Conservation (phyloP, 768 basidiomycete species). For the Chlorophyllum brunneum region DNA sequence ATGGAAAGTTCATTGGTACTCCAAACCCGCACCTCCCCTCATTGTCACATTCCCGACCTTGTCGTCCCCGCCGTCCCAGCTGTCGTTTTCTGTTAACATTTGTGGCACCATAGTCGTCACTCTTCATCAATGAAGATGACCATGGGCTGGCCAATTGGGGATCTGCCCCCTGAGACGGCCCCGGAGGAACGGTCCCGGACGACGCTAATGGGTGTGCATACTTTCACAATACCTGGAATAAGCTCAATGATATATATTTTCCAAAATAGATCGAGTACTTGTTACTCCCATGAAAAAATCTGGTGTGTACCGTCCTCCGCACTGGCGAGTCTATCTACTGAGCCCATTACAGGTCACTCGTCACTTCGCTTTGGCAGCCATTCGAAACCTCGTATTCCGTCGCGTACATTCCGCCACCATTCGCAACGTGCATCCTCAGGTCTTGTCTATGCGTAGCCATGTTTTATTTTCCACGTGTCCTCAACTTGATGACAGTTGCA, state of each 20-base stretch:
- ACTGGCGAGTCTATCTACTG: not conserved
- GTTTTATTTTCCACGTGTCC: not conserved
- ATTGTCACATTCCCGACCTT: too few relatives aligned
- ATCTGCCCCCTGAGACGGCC: not conserved
- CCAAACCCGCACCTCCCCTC: too few relatives aligned
- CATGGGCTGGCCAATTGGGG: too few relatives aligned
- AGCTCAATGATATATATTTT: not conserved
- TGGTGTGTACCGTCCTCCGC: not conserved
- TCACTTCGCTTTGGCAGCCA: not conserved
- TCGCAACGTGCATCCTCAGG: not conserved
- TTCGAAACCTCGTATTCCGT: not conserved
- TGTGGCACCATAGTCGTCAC: too few relatives aligned
- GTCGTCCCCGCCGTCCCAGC: too few relatives aligned
- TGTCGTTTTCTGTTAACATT: too few relatives aligned
- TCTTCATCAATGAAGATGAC: too few relatives aligned
- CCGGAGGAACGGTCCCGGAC: conserved; percentile 1
- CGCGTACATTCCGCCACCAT: conserved; percentile 6
- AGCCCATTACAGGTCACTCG: not conserved
- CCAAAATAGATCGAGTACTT: conserved; percentile 9
- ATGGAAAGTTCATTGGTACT: too few relatives aligned
- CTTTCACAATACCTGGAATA: not conserved
- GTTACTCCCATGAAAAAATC: conserved; percentile 16
- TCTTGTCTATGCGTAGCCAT: not conserved
- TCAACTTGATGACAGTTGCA: not conserved
- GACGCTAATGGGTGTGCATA: conserved; percentile 12